Evolutionary conservation across 306 rosid genomes (phyloP), one percentile per base, ranked within the genome.

Genomic region (Acmispon strigosus): DNA sequence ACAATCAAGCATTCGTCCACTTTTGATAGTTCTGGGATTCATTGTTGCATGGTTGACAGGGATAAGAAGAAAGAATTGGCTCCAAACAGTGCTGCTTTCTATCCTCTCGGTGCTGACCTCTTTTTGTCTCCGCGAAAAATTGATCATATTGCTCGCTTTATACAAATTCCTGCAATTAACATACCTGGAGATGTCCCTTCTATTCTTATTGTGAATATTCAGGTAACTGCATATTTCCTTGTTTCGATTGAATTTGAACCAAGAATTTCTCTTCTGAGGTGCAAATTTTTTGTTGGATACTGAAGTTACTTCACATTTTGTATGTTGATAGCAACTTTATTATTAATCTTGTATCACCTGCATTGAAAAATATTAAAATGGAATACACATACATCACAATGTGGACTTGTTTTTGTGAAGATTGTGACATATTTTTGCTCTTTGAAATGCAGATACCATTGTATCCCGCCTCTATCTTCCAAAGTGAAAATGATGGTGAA

Each of bases 1-100:
- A 34, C 57, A 22, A 42, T 51, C 22, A 52, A 58, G 7, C 12
- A 3, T 48, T 64, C 37, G 41, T 76, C 19, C 57, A 20, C 57
- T 37, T 32, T 50, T 78, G 45, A 67, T 42, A 22, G 55, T 56
- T 73, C 5, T 59, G 11, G 51, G 49, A 52, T 64, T 64, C 29
- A 12, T 72, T 80, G 69, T 65, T 77, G 65, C 54, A 42, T 62
- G 76, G 61, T 66, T 87, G 74, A 63, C 80, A 94, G 99, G 83
- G 99, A 94, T 75, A 94, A 94, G 82, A 94, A 89, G 91, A 94
- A 94, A 82, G 99, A 91, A 0, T 77, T 66, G 66, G 97, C 99
- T 77, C 85, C 91, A 20, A 76, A 65, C 48, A 61, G 77, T 15
- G 96, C 97, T 61, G 99, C 99, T 37, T 94, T 80, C 79, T 76